Base-by-base conservation (phyloP, 768 basidiomycete genomes). In the Mrakia gelida region DNA sequence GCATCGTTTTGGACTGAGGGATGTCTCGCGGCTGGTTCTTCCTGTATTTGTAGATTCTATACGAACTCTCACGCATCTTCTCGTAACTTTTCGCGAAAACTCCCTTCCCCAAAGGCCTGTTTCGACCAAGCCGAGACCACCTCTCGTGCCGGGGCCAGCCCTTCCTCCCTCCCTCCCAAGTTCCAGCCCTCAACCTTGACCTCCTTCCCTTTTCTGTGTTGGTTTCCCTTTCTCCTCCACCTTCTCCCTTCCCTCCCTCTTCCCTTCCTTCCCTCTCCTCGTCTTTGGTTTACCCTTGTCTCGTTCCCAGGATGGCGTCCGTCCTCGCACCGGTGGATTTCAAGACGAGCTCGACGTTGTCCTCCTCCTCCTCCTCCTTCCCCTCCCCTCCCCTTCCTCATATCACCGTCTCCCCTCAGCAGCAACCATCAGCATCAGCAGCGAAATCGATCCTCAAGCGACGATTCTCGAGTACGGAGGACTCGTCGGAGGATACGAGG, bases 381-480 rank as follows among this genome's bases (percentile, higher is more conserved):
- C 65, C 34, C 32, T 32, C 16, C 11, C 41, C 32, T 26, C 67
- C 34, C 7, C 38, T 38, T 8, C 67, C 23, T 41, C 38, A 0
- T 16, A 52, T 18, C 16, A 52, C 49, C 18, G 49, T 21, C 16
- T 52, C 49, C 49, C 49, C 49, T 18, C 16, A 21, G 49, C 49
- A 52, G 49, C 67, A 41, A 34, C 63, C 8, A 34, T 4, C 30
- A 0, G 13, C 65, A 2, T 34, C 65, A 5, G 11, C 26, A 38
- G 67, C 67, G 23, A 70, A 70, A 23, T 41, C 34, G 30, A 73
- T 73, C 32, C 72, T 41, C 72, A 52, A 72, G 28, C 21, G 71
- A 52, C 26, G 54, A 23, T 34, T 41, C 18, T 41, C 67, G 16
- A 18, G 10, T 8, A 38, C 56, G 3, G 49, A 59, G 9, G 52